Conservation (phyloP, 2,329 filamentous ascomycete genomes). For the Neofusicoccum umdonicola region DNA sequence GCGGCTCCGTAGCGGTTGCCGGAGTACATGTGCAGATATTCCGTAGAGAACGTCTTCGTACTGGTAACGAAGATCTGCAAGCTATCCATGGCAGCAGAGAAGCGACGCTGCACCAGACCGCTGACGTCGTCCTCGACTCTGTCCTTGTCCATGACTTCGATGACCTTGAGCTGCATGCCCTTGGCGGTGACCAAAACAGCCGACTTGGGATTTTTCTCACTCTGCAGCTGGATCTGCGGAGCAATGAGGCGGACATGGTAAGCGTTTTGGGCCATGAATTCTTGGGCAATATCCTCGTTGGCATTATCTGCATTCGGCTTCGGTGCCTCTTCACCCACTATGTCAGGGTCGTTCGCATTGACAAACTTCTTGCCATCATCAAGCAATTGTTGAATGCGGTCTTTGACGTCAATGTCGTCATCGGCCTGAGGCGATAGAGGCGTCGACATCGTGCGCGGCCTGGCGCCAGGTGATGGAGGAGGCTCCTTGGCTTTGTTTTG, state of each 20-base stretch:
- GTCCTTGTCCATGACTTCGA: slow-evolving; percentile 97
- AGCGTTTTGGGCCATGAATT: slow-evolving; percentile 87
- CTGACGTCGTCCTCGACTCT: slow-evolving; percentile 89
- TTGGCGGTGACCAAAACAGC: slow-evolving; percentile 97
- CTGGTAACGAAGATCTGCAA: slow-evolving; percentile 98
- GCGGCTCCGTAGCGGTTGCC: slow-evolving; percentile 89
- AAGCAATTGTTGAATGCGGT: slow-evolving; percentile 81
- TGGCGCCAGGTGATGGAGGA: slow-evolving; percentile 23
- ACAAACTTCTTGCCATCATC: slow-evolving; percentile 82
- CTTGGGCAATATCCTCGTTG: slow-evolving; percentile 74
- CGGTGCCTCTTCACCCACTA: slow-evolving; percentile 31
- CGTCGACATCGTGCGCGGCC: slow-evolving; percentile 11
- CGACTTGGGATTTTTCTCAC: slow-evolving; percentile 95
- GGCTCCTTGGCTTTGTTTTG: slow-evolving; percentile 70
- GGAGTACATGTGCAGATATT: slow-evolving; percentile 87
- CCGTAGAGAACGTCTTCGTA: slow-evolving; percentile 81
- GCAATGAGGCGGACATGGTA: slow-evolving; percentile 95
- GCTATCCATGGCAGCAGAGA: slow-evolving; percentile 93
- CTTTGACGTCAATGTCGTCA: slow-evolving; percentile 69
- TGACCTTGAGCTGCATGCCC: slow-evolving; percentile 95
- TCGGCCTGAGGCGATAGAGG: slow-evolving; percentile 49
- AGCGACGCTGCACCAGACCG: slow-evolving; percentile 89
- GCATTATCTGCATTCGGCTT: slow-evolving; percentile 32
- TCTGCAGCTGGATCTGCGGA: slow-evolving; percentile 96
- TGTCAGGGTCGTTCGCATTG: slow-evolving; percentile 61